These are phyloP conservation scores for Durio zibethinus DNA, from an alignment of 345 rosid species.

Conservation along the genomic window DNA sequence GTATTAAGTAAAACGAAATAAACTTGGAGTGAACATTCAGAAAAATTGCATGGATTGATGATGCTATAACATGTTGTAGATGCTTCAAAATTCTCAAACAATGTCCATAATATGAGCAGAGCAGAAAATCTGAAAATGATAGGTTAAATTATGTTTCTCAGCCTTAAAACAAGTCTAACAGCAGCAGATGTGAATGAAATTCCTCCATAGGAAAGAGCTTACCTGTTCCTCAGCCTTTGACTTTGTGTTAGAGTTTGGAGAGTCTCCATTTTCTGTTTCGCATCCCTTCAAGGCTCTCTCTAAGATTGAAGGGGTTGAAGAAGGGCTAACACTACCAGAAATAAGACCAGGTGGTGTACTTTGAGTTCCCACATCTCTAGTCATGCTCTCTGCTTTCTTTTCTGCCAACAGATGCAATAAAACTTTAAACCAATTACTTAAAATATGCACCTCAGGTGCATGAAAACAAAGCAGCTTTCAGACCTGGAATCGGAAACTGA, in stretches of 20 bases:
- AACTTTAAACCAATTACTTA: not conserved
- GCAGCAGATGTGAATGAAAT: not conserved
- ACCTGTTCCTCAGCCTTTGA: conserved; percentile 50
- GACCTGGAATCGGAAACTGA: conserved; percentile 40
- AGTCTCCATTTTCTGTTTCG: conserved; percentile 46
- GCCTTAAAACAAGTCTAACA: not conserved
- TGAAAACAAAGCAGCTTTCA: not conserved
- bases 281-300: conserved; percentile 47
- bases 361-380: conserved; percentile 85
- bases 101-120: not conserved
- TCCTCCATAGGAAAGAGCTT: conserved; percentile 9
- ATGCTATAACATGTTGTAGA: not conserved
- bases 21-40: not conserved
- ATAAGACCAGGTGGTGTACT: conserved; percentile 58
- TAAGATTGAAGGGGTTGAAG: conserved; percentile 67
- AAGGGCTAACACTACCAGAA: conserved; percentile 63
- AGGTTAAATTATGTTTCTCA: not conserved
- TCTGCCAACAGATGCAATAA: conserved; percentile 27
- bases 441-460: not conserved
- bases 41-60: not conserved
- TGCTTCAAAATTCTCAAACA: not conserved
- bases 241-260: conserved; percentile 37
- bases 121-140: not conserved
- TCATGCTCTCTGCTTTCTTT: conserved; percentile 46
- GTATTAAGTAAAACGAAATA: not conserved